Base-by-base conservation (phyloP, 2,329 filamentous ascomycete genomes). In the Thermothelomyces thermophilus region DNA sequence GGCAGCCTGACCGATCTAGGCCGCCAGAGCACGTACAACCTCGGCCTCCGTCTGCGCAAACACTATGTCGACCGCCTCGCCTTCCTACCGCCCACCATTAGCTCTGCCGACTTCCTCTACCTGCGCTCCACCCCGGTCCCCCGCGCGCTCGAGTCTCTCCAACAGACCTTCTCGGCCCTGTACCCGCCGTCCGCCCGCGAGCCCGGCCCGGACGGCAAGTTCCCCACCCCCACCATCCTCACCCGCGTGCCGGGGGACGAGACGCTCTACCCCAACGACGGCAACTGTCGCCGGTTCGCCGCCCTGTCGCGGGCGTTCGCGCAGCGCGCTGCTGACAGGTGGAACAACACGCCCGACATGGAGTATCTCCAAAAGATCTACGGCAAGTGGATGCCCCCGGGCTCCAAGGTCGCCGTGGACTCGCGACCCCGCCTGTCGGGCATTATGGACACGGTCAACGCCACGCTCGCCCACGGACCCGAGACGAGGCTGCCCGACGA, bases 381-480 rank as follows among this genome's bases (percentile, higher is more conserved):
- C 47, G 82, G 85, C 31, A 89, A 86, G 65, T 95, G 86, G 81
- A 95, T 97, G 87, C 88, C 89, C 0, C 75, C 81, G 7, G 75
- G 76, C 31, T 76, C 77, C 10, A 75, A 76, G 34, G 83, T 96
- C 8, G 87, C 86, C 22, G 87, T 97, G 8, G 90, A 96, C 66
- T 84, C 83, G 1, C 84, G 84, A 52, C 93, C 93, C 0, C 77
- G 90, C 39, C 74, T 97, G 11, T 90, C 83, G 5, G 93, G 93
- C 46, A 85, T 98, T 61, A 89, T 95, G 86, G 93, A 98, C 69
- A 93, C 88, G 0, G 79, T 97, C 62, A 97, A 96, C 64, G 82
- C 88, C 6, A 95, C 89, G 0, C 74, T 86, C 11, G 91, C 90
- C 2, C 93, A 97, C 64, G 88, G 87, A 0, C 80, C 86, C 0